A percentile compares a stretch with the other conserved stretches of the same genome.
These are phyloP conservation scores for Venturia pyrina DNA, from an alignment of 2,329 filamentous ascomycete genomes.

Conservation along the genomic window DNA sequence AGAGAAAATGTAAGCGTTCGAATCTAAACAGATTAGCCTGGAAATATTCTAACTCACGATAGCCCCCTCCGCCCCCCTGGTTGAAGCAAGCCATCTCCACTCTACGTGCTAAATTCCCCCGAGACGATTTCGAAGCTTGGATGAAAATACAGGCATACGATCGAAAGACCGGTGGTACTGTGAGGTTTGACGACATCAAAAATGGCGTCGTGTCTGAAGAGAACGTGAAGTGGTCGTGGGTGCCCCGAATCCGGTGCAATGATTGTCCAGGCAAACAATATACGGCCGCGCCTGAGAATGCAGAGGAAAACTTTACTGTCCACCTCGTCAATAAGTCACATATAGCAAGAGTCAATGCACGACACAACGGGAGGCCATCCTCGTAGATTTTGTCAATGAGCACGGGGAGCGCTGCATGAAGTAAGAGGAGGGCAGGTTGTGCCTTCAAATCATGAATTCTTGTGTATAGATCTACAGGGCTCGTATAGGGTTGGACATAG, in stretches of 20 bases:
- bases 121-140: constrained; percentile 75
- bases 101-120: constrained; percentile 60
- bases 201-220: constrained; percentile 39
- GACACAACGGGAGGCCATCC: neutral
- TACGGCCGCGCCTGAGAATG: constrained; percentile 75
- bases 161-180: constrained; percentile 40
- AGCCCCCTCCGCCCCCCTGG: constrained; percentile 65
- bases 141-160: constrained; percentile 88
- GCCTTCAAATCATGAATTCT: neutral
- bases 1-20: constrained; percentile 42
- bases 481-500: neutral
- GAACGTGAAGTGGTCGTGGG: constrained; percentile 66
- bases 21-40: too few relatives aligned
- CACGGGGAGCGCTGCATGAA: neutral
- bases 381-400: neutral
- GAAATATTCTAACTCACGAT: neutral
- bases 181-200: constrained; percentile 40
- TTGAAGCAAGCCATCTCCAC: constrained; percentile 62
- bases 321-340: constrained; percentile 82
- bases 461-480: neutral
- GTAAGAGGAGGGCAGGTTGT: neutral
- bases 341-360: constrained; percentile 11
- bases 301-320: constrained; percentile 83
- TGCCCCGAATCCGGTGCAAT: constrained; percentile 81
- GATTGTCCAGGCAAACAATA: constrained; percentile 94